Base-by-base conservation (phyloP, 495 filamentous ascomycete species). In the Penicillium crystallinum region DNA sequence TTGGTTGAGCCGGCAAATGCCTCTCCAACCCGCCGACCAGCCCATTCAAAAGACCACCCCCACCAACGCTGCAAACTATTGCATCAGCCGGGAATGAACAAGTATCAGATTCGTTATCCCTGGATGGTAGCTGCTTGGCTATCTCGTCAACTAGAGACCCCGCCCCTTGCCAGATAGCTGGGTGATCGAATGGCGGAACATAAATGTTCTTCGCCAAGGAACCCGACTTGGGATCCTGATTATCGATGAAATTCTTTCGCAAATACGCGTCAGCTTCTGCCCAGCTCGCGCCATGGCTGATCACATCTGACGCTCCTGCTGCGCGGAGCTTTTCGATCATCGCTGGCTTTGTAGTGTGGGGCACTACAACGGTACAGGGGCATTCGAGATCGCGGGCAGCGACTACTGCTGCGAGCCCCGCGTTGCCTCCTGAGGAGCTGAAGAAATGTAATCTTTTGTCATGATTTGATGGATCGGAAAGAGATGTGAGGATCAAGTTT, bases 351-450 rank as follows among this genome's bases (percentile, higher is more conserved):
- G 89, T 90, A 15, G 69, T 78, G 36, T 70, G 49, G 0, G 92
- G 88, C 0, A 96, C 87, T 35, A 92, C 84, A 54, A 97, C 85
- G 12, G 89, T 95, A 53, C 81, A 84, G 0, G 80, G 73, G 35
- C 76, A 78, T 33, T 68, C 62, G 10, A 96, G 75, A 18, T 81
- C 66, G 9, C 62, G 68, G 4, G 90, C 85, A 3, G 92, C 89
- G 12, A 81, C 81, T 1, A 89, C 86, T 62, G 89, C 91, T n/a
- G 92, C 92, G 0, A 97, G 81, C 2, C 92, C 92, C 7, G 92
- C 92, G 63, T 96, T 96, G 49, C 92, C 92, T 42, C 86, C 92
- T 10, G 81, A 87, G 52, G 85, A 88, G 73, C 75, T 89, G 77
- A 87, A 96, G 79, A 96, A 93, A 63, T 91, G 88, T 1, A 82